A percentile compares a stretch with the other conserved stretches of the same genome.
phyloP scores from a whole-genome alignment of 2,329 filamentous ascomycete genomes.

The Fusarium subtropicale region DNA sequence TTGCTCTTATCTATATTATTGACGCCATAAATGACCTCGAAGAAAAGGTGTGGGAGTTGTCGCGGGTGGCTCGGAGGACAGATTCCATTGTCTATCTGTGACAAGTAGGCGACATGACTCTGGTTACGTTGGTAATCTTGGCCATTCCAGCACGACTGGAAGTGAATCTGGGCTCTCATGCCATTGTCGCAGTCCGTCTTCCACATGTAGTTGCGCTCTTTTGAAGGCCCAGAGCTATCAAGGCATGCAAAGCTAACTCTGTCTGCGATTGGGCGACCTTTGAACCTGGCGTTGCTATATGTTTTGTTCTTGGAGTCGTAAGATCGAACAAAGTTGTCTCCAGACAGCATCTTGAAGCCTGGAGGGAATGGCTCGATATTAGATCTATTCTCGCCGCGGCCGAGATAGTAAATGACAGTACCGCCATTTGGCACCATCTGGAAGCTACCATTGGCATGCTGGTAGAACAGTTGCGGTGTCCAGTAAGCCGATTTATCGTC shows the following conservation, averaged over 20 bases:
- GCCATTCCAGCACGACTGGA: constrained; percentile 44
- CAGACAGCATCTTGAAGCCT: constrained; percentile 41
- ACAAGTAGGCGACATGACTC: constrained; percentile 43
- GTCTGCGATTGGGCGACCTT: constrained; percentile 34
- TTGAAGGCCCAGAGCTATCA: constrained; percentile 37
- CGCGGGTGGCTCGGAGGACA: constrained; percentile 41
- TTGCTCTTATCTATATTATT: constrained; percentile 41
- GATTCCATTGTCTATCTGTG: constrained; percentile 41
- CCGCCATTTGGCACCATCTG: constrained; percentile 42
- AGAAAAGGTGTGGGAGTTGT: constrained; percentile 39
- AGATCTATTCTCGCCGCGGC: constrained; percentile 39
- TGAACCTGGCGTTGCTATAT: constrained; percentile 21
- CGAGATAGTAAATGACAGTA: constrained; percentile 42
- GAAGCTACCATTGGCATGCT: constrained; percentile 40
- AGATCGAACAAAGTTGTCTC: constrained; percentile 31
- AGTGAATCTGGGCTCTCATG: constrained; percentile 43
- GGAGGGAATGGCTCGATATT: constrained; percentile 43
- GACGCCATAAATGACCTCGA: constrained; percentile 42
- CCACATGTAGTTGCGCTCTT: constrained; percentile 42
- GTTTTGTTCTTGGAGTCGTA: constrained; percentile 38
- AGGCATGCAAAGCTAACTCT: constrained; percentile 44
- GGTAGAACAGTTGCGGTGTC: constrained; percentile 43
- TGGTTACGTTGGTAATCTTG: constrained; percentile 39
- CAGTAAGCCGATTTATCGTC: constrained; percentile 45
- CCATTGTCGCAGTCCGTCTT: constrained; percentile 40